Conservation (phyloP, 2,329 filamentous ascomycete species). For the Xylaria multiplex region DNA sequence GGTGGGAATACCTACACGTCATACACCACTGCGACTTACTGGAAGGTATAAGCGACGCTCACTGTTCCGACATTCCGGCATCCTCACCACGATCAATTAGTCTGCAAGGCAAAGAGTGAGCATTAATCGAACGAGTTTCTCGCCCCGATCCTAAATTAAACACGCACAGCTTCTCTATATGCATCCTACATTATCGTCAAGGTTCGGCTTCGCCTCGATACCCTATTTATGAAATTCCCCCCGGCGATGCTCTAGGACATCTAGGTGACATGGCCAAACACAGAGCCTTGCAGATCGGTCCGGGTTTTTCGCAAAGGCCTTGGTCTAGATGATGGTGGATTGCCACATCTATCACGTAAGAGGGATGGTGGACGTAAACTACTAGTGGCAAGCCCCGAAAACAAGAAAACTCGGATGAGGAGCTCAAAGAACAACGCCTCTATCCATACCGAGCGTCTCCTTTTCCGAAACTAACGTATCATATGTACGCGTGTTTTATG, state of each 20-base stretch:
- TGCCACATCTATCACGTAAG: background rate
- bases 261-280: background rate
- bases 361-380: background rate
- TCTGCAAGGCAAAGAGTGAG: background rate
- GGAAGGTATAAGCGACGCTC: background rate
- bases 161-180: background rate
- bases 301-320: background rate
- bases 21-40: background rate
- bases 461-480: background rate
- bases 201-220: background rate
- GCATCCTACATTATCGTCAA: background rate
- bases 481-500: background rate
- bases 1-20: conserved; percentile 2
- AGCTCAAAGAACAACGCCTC: background rate
- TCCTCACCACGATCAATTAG: background rate
- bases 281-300: conserved; percentile 1
- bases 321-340: background rate
- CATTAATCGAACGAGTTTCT: background rate
- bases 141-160: background rate
- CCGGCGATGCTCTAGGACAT: background rate
- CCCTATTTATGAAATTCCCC: background rate
- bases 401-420: background rate
- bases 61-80: background rate
- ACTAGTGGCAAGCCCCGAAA: background rate
- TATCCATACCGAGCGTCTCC: too few species aligned